A percentile compares a stretch with the other conserved stretches of the same genome.
Conservation (phyloP, 345 rosid genomes). For the Dovyalis caffra region DNA sequence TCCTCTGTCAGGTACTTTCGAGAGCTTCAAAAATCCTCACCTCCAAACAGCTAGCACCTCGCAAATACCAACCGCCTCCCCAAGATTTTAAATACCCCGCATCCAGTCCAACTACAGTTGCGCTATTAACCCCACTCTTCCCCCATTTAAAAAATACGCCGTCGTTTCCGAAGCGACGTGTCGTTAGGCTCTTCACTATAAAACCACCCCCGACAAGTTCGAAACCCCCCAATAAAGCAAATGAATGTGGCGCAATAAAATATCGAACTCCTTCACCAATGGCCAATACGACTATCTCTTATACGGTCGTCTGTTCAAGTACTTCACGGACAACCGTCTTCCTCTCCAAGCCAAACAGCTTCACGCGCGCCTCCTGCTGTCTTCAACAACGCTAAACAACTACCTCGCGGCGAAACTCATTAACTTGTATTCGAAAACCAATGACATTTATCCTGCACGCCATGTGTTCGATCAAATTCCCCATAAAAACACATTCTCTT, state of each 20-base stretch:
- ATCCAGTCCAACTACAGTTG: no score
- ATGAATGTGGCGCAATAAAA: conserved; percentile 6
- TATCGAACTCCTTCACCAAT: conserved; percentile 11
- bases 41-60: no score
- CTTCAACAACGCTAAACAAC: conserved; percentile 54
- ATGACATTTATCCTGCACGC: conserved; percentile 44
- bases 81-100: no score
- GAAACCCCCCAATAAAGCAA: background rate
- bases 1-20: no score
- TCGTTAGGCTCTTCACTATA: no score
- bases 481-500: conserved; percentile 53
- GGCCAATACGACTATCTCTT: conserved; percentile 47
- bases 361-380: conserved; percentile 61
- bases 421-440: conserved; percentile 45
- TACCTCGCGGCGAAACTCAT: conserved; percentile 75
- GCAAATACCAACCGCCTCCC: no score
- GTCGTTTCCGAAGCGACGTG: no score
- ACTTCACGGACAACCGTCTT: conserved; percentile 47
- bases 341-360: conserved; percentile 73
- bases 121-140: no score
- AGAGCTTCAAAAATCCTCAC: no score
- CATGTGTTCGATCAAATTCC: conserved; percentile 69
- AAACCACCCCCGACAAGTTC: background rate
- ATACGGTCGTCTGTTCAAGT: conserved; percentile 62
- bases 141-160: no score